Percentiles rank a stretch among this genome's conserved stretches.
Conservation (phyloP, 305 asterid species). For the Withania somnifera region DNA sequence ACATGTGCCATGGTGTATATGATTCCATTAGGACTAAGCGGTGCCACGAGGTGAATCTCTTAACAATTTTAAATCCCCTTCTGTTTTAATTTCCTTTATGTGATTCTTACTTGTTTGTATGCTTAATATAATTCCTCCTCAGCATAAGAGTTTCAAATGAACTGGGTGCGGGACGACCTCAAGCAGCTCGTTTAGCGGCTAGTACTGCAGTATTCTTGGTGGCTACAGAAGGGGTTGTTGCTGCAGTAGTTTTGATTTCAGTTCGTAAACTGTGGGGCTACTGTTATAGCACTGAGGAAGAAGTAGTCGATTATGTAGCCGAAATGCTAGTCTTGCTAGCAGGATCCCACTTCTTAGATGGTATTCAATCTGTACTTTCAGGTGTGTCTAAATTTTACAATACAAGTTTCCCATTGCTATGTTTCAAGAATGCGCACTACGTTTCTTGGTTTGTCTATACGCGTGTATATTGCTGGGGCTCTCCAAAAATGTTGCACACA, state of each 20-base stretch:
- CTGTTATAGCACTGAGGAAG: conserved; percentile 11
- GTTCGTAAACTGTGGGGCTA: conserved; percentile 9
- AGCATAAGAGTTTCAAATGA: conserved; percentile 19
- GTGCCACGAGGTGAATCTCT: conserved; percentile 46
- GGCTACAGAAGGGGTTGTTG: conserved; percentile 10
- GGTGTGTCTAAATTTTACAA: background rate
- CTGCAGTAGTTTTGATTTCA: background rate
- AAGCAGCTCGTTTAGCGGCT: conserved; percentile 14
- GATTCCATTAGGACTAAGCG: conserved; percentile 55
- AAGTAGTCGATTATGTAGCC: conserved; percentile 13
- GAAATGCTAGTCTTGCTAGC: conserved; percentile 13
- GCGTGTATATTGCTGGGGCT: background rate
- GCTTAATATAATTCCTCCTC: background rate
- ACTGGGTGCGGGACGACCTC: conserved; percentile 13
- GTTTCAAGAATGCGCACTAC: background rate
- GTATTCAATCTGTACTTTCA: conserved; percentile 13
- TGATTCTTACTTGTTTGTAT: background rate
- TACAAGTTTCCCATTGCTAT: background rate
- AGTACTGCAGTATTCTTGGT: background rate
- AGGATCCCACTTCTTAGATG: conserved; percentile 12
- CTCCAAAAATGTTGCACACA: background rate
- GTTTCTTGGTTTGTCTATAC: background rate
- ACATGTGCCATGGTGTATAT: conserved; percentile 48
- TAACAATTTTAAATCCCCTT: background rate
- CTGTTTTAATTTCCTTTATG: background rate